A percentile compares a stretch with the other conserved stretches of the same genome.
Conservation (phyloP, 2,329 filamentous ascomycete genomes). For the Elsinoe ampelina region DNA sequence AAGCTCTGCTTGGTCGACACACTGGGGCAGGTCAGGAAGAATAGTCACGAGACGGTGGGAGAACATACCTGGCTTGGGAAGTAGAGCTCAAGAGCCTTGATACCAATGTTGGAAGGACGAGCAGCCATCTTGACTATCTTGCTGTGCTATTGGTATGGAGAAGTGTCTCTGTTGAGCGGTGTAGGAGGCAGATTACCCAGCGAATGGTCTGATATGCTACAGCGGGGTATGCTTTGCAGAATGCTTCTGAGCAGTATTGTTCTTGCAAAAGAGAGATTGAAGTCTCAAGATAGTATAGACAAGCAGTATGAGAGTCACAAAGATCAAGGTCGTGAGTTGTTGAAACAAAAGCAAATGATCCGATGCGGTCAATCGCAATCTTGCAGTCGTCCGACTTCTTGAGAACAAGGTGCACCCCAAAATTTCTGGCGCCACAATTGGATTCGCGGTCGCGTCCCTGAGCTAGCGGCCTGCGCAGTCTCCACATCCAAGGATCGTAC, state of each 20-base stretch:
- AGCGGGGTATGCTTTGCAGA: neutral
- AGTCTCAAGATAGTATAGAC: neutral
- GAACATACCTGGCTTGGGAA: conserved; percentile 43
- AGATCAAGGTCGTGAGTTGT: neutral
- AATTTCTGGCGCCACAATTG: conserved; percentile 10
- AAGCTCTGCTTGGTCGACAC: conserved; percentile 44
- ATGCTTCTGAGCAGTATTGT: neutral
- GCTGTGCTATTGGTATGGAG: neutral
- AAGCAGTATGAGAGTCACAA: neutral
- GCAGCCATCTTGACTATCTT: conserved; percentile 30
- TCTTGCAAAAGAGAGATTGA: neutral
- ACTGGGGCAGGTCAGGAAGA: conserved; percentile 27
- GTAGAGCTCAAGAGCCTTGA: conserved; percentile 48
- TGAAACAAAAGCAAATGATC: neutral
- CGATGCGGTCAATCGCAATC: conserved; percentile 8
- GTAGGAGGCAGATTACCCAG: neutral
- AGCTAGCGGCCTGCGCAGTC: neutral
- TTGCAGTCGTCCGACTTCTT: neutral
- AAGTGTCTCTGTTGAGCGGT: neutral
- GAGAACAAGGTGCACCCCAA: neutral
- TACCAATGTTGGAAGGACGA: conserved; percentile 42
- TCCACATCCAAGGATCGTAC: conserved; percentile 12
- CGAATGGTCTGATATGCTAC: neutral
- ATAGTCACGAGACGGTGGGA: neutral
- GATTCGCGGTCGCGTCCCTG: conserved; percentile 9